A percentile compares a stretch with the other conserved stretches of the same genome.
Conservation (phyloP, 2,329 filamentous ascomycete genomes). For the Diaporthe destruens region DNA sequence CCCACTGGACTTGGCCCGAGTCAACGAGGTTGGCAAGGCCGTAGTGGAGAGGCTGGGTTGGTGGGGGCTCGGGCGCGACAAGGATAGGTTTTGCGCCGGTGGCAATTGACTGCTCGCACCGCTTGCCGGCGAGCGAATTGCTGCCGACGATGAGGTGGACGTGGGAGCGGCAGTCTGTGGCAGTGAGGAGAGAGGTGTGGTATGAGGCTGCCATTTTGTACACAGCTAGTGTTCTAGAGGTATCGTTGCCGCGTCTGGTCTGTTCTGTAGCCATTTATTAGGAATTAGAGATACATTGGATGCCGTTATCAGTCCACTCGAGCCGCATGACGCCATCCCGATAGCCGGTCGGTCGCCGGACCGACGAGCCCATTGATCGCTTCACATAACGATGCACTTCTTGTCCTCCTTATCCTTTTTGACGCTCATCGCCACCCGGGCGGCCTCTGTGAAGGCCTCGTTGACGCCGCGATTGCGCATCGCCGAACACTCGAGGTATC, state of each 20-base stretch:
- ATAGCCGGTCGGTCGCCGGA: conserved; percentile 41
- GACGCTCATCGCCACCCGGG: conserved; percentile 87
- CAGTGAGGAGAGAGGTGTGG: conserved; percentile 73
- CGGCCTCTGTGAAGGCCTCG: conserved; percentile 97
- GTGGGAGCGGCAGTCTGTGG: conserved; percentile 76
- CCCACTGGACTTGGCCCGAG: conserved; percentile 74
- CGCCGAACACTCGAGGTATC: conserved; percentile 97
- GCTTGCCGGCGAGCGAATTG: conserved; percentile 86
- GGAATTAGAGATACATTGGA: conserved; percentile 35
- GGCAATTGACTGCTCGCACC: conserved; percentile 83
- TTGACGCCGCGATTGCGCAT: conserved; percentile 99
- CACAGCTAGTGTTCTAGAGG: conserved; percentile 32
- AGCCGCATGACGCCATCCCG: conserved; percentile 44
- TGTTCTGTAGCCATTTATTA: conserved; percentile 39
- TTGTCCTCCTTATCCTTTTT: conserved; percentile 74
- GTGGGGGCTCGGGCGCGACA: conserved; percentile 71
- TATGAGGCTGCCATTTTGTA: conserved; percentile 44
- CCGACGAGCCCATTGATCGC: conserved; percentile 27
- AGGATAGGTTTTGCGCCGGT: conserved; percentile 86
- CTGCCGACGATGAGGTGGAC: conserved; percentile 89
- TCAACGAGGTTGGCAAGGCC: conserved; percentile 74
- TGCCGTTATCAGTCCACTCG: conserved; percentile 34
- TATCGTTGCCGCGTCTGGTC: conserved; percentile 31
- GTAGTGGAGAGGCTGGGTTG: conserved; percentile 68
- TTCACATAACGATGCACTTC: conserved; percentile 72